phyloP scores from a whole-genome alignment of 139 green algal genomes.

The Helicosporidium sp. region DNA sequence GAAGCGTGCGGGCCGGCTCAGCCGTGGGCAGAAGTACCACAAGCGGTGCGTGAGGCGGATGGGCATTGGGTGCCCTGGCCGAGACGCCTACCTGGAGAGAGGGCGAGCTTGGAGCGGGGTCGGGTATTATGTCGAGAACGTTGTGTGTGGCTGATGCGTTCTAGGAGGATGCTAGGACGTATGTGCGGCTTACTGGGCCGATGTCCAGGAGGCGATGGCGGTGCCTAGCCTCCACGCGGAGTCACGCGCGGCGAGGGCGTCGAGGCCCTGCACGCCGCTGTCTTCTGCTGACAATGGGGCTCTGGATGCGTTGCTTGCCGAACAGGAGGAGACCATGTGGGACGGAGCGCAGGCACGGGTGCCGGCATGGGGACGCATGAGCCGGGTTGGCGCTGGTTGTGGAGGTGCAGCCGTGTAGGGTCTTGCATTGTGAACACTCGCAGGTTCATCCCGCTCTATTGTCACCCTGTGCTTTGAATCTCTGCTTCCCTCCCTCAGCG shows the following conservation, averaged over 20 bases:
- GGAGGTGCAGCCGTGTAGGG: not conserved
- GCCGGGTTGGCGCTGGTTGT: not conserved
- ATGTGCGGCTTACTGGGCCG: not conserved
- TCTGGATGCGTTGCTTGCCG: too few species aligned
- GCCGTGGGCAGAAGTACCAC: constrained; percentile 42
- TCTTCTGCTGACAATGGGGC: too few species aligned
- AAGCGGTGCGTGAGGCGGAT: constrained; percentile 7
- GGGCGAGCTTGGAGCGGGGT: too few species aligned
- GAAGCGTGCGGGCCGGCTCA: constrained; percentile 27
- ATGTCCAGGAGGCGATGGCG: not conserved
- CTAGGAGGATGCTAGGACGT: not conserved
- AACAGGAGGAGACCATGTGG: too few species aligned
- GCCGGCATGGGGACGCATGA: too few species aligned
- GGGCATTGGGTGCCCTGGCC: not conserved
- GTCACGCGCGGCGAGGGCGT: too few species aligned
- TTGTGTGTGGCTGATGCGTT: too few species aligned
- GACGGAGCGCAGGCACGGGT: too few species aligned
- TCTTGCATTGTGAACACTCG: not conserved
- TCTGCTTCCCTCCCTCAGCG: constrained; percentile 13
- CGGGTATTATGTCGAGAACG: too few species aligned
- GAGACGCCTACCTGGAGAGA: too few species aligned
- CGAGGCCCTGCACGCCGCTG: too few species aligned
- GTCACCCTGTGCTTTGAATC: not conserved
- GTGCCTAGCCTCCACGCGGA: not conserved
- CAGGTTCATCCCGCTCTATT: not conserved